Base-by-base conservation (phyloP, 2,329 filamentous ascomycete genomes). In the Ambrosiella beaveri region DNA sequence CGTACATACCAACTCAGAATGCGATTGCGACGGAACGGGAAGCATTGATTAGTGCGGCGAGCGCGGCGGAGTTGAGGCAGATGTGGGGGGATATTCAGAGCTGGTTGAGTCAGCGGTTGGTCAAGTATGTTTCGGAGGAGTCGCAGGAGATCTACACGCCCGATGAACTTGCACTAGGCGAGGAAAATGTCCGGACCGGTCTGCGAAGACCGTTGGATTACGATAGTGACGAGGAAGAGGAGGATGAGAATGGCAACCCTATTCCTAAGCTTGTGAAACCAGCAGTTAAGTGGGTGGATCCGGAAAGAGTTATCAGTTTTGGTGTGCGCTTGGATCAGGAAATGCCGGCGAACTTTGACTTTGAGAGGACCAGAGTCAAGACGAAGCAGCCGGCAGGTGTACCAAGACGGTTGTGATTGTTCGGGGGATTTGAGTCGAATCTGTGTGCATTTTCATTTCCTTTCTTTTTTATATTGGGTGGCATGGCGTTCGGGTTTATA, bases 181-280 rank as follows among this genome's bases (percentile, higher is more conserved):
- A 84, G 9, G 78, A 85, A 65, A 84, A 80, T 64, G 84, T 90
- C 51, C 75, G 82, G 41, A 91, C 86, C 0, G 87, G 87, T 0
- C 68, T 93, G 65, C 76, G 69, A 65, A 75, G 79, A 63, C 73
- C 69, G 2, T 64, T 80, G 11, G 75, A 76, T 54, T 74, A 76
- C 19, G 73, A 75, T 0, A 71, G 73, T 0, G 73, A 75, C 0
- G 77, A 78, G 1, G 80, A 82, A 1, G 79, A 82, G 0, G 80
- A 81, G 0, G 78, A 79, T 0, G 78, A 78, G 0, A 77, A 76
- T 0, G 75, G 74, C 0, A 73, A 72, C 1, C 47, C 27, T 35
- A 53, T 15, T 19, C n/a, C 7, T 12, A 53, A 15, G 49, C 36
- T n/a, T 1, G 4, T 7, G n/a, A 52, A 52, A 2, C 13, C 49